phyloP scores from a whole-genome alignment of 805 yeast genomes.

The Torulaspora franciscae region DNA sequence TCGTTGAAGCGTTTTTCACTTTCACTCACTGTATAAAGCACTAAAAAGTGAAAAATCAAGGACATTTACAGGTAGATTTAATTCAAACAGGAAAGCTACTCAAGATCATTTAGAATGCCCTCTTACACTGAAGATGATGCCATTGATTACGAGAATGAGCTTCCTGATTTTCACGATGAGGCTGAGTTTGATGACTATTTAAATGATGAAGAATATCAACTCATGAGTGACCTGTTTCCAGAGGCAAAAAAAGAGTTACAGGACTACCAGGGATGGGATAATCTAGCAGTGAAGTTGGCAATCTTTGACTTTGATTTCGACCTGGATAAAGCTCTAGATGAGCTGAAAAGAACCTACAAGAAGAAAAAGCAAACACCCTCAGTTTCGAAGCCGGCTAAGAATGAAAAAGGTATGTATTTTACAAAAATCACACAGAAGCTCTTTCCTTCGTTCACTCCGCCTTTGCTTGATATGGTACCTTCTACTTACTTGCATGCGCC shows the following conservation, averaged over 20 bases:
- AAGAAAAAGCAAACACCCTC: slow-evolving; percentile 23
- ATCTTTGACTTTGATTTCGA: slow-evolving; percentile 51
- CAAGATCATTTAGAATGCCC: slow-evolving; percentile 12
- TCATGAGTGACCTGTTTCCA: slow-evolving; percentile 46
- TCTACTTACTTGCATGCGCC: slow-evolving; percentile 8
- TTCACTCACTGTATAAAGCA: background rate
- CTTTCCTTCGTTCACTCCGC: slow-evolving; percentile 23
- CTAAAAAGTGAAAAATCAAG: background rate
- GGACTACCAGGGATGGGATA: slow-evolving; percentile 41
- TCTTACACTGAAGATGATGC: slow-evolving; percentile 22
- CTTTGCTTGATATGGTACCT: slow-evolving; percentile 1
- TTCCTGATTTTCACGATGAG: slow-evolving; percentile 37
- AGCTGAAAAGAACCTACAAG: slow-evolving; percentile 31
- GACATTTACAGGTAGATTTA: too few relatives aligned
- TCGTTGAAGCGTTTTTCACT: background rate
- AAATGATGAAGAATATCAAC: slow-evolving; percentile 37
- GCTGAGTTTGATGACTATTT: slow-evolving; percentile 37
- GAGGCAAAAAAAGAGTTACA: slow-evolving; percentile 37
- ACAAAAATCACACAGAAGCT: background rate
- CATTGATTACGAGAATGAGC: slow-evolving; percentile 30
- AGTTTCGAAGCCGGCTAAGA: slow-evolving; percentile 18
- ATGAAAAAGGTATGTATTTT: slow-evolving; percentile 44
- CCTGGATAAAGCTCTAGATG: slow-evolving; percentile 42
- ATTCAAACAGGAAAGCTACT: background rate
- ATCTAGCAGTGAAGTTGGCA: slow-evolving; percentile 46